Evolutionary conservation across 2,329 filamentous ascomycete genomes (phyloP), one percentile per base, ranked within the genome.

Genomic region (Fusarium sp.): DNA sequence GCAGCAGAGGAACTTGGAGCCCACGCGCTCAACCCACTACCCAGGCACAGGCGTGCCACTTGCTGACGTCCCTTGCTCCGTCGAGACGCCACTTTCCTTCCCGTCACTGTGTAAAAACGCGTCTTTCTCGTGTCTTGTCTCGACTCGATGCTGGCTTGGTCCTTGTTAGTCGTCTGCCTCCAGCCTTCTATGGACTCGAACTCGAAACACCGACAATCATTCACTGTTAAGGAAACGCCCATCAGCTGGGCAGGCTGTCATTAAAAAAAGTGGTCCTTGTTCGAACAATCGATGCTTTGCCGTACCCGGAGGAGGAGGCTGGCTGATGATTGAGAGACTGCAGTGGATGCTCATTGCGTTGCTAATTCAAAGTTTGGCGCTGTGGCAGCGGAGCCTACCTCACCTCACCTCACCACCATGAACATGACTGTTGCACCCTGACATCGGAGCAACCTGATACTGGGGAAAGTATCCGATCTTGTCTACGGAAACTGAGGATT

Each of bases 291-390:
- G 47, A 70, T 46, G 28, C 41, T n/a, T 41, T 36, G 16, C 54
- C 23, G 44, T 40, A 51, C 55, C 31, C 30, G 43, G 47, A 28
- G 40, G 31, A 34, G 55, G 68, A 67, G 66, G 61, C 50, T 71
- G 67, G 68, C 59, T 66, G 48, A 54, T 61, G 57, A 36, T 58
- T 62, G 60, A 43, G 48, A 51, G 37, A 39, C 60, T 39, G 53
- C 40, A 55, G 59, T 46, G 55, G 58, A 57, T 43, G 66, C 36
- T 44, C 47, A 62, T 54, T 48, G 60, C 62, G 55, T 60, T 67
- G 60, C 70, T 66, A 68, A 71, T 62, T 62, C 71, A 71, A 52
- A 65, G 71, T 69, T 73, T 70, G 68, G 69, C 71, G 66, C 59
- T 66, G 68, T 51, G 31, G 62, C 60, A 57, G 65, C 70, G 56